Percentiles rank a stretch among this genome's conserved stretches.
phyloP scores from a whole-genome alignment of 306 rosid genomes.

The Gastrolobium villosum region DNA sequence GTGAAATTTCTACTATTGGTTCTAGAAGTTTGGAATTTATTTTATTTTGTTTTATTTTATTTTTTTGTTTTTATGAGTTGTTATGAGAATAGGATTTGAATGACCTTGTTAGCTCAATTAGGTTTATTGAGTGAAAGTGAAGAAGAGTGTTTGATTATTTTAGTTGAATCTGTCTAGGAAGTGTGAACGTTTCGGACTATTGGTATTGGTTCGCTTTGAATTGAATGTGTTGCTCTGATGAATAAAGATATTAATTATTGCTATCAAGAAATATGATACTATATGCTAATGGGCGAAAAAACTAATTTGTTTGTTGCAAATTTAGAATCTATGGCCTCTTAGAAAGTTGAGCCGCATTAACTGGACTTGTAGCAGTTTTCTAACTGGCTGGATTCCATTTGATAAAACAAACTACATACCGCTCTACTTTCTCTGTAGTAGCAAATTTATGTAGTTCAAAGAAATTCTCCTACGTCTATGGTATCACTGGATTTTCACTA shows the following conservation, averaged over 20 bases:
- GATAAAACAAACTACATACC: neutral
- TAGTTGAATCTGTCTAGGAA: neutral
- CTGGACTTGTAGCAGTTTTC: conserved; percentile 29
- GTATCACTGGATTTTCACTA: neutral
- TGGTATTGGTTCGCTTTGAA: neutral
- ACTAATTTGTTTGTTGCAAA: neutral
- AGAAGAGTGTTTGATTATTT: neutral
- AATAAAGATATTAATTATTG: conserved; percentile 26
- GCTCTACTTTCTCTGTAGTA: neutral
- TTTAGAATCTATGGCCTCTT: neutral
- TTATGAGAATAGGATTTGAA: conserved; percentile 23
- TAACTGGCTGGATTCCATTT: neutral
- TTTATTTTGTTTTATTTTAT: too few relatives aligned
- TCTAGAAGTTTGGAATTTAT: neutral
- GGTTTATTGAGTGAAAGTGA: conserved; percentile 6
- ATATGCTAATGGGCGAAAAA: conserved; percentile 18
- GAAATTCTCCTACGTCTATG: neutral
- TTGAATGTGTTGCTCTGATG: neutral
- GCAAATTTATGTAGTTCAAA: neutral
- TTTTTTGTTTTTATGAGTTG: too few relatives aligned
- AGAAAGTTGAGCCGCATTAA: conserved; percentile 1
- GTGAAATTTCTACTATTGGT: neutral
- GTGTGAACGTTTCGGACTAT: conserved; percentile 18
- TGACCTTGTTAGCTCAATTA: conserved; percentile 23
- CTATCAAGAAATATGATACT: neutral